Base-by-base conservation (phyloP, 2,329 filamentous ascomycete genomes). In the Teratosphaeria destructans region DNA sequence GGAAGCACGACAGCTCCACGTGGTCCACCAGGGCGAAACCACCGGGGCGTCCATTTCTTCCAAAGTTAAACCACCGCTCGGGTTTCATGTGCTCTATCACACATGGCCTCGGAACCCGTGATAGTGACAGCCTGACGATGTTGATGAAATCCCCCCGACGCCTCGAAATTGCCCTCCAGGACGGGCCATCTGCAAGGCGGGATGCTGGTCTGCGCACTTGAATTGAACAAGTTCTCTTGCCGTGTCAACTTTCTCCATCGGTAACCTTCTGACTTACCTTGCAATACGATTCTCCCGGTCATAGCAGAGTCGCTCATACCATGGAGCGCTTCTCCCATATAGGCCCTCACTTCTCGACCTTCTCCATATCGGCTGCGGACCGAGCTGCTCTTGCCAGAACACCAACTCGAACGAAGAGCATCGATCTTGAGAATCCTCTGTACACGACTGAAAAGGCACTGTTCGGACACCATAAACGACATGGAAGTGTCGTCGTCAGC, bases 291-390 rank as follows among this genome's bases (percentile, higher is more conserved):
- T 6, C 43, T 19, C 16, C 43, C n/a, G 23, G 19, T n/a, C 8
- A 4, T 23, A 49, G 8, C n/a, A 49, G 43, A 5, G 19, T 23
- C 16, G 16, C 5, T n/a, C n/a, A 23, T 3, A 49, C 43, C 39
- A 57, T 57, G 55, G 55, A 57, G 23, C 55, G 55, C 23, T 52
- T 57, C 55, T 57, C 55, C 14, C 19, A 47, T n/a, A 57, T 57
- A 14, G 35, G 12, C 11, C 55, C 55, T 34, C 55, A 52, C 26
- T 57, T 57, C 55, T 57, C 55, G 26, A 39, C 27, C 37, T 49
- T 49, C n/a, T 49, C 43, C 2, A 49, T 49, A 19, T 57, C 55
- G 10, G 29, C 39, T 16, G 55, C 55, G 29, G 55, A 57, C 23
- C n/a, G 55, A 26, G 23, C 26, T 27, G 55, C 55, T 27, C 39